Evolutionary conservation across 1,284 basidiomycete genomes (phyloP).

Genomic region (Neolentinus lepideus): DNA sequence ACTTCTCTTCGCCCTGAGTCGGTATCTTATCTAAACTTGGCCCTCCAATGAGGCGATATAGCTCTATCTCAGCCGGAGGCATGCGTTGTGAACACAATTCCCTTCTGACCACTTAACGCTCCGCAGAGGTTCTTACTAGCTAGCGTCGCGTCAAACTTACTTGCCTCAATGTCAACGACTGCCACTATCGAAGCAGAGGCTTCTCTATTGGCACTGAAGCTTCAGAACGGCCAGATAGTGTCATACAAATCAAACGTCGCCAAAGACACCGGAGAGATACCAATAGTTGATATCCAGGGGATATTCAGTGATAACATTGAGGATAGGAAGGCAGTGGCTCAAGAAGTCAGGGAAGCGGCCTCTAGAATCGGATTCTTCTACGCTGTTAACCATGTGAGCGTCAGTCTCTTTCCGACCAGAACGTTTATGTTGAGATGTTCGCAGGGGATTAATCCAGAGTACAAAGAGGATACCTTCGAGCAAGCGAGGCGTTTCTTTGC

Average conservation of each 20-base stretch:
- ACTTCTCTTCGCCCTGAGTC: no score
- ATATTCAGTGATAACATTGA: neutral
- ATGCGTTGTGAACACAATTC: no score
- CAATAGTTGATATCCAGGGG: neutral
- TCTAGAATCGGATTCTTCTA: neutral
- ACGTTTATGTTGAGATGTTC: neutral
- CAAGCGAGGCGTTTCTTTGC: constrained; percentile 43
- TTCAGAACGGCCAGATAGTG: neutral
- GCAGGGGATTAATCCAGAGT: neutral
- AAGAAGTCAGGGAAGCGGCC: neutral
- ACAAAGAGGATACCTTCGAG: neutral
- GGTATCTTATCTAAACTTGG: no score
- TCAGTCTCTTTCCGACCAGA: neutral
- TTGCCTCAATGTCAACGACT: no score
- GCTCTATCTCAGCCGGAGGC: no score
- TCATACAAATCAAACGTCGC: neutral
- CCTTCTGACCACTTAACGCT: no score
- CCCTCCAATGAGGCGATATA: no score
- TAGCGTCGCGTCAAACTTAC: no score
- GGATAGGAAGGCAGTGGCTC: neutral
- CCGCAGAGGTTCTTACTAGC: no score
- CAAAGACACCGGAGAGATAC: neutral
- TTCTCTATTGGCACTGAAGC: neutral
- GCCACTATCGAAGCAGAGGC: no score
- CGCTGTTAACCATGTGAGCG: neutral